Base-by-base conservation (phyloP, 768 basidiomycete species). In the Leccinum disarticulatum region DNA sequence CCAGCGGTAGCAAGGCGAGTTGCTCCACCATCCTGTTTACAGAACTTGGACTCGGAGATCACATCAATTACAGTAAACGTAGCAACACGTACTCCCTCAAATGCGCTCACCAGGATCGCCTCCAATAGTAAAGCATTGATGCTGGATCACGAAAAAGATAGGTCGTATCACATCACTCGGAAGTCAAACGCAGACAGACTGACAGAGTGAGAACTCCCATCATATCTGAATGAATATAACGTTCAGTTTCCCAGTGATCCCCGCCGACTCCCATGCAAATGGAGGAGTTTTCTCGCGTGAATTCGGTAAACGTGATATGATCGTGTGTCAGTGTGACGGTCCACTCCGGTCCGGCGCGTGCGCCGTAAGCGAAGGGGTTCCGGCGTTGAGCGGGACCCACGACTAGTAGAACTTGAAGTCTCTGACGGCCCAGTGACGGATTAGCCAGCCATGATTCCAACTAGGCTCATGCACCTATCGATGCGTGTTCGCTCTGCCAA, bases 171-270 rank as follows among this genome's bases (percentile, higher is more conserved):
- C 31, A 33, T 33, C 31, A 11, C 31, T 33, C 11, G 31, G 31
- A 33, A 33, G 31, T 4, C 31, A 33, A 33, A 33, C 11, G 31
- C 31, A 11, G 31, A 7, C 10, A 22, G 52, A 68, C 67, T 22
- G 22, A 22, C 22, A 22, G 22, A 9, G 58, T 56, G 27, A 68
- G 50, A 22, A 62, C 22, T 11, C 67, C 65, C 64, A 66, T 66
- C 25, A 1, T 22, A 22, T 22, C 22, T 66, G 55, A 2, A 62
- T 19, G 47, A 68, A 63, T 2, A 68, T 25, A 10, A 3, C 6
- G 6, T 58, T 63, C 49, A 69, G 28, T 33, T 5, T 33, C 31
- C 10, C 10, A 33, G 4, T 33, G 11, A 33, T 33, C 22, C 22
- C 22, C 22, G 22, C 22, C 22, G 22, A 22, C 22, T 22, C 22